Evolutionary conservation across 805 yeast genomes (phyloP), one percentile per base, ranked within the genome.

Genomic region (Brettanomyces nanus): DNA sequence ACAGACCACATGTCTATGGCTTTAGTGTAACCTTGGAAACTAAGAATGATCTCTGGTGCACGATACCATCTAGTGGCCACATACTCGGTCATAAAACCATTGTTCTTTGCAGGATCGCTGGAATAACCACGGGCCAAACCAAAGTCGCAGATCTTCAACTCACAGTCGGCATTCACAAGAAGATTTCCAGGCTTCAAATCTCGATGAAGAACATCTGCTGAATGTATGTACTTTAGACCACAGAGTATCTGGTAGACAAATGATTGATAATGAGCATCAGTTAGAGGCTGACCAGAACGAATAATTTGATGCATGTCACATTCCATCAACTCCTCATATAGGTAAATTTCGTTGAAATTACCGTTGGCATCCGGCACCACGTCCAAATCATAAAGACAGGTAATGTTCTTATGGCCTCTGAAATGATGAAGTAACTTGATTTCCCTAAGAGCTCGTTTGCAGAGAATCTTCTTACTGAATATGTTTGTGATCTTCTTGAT

Each of bases 21-120:
- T 63, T 86, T 89, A 5, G 97, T 85, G 60, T 90, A 90, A 42
- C 89, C 85, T 58, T 92, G 95, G 65, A 85, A 86, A 46, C 94
- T 81, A 39, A 92, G 69, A 87, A 92, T 90, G 61, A 92, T 87
- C 56, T 92, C 98, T 0, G 98, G 98, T 3, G 98, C 98, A 48
- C 98, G 70, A 61, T 92, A 92, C 98, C 98, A 92, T 58, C 98
- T 73, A 1, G 98, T 92, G 23, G 98, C 97, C 20, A 92, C 98
- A 56, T 92, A 92, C 59, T 90, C 97, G 1, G 98, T 92, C 68
- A 90, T 66, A 52, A 86, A 90, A n/a, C 95, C 97, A 23, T 84
- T 83, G 49, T 87, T 86, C 49, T 80, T 84, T 43, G 80, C 89
- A 1, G 87, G 84, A 52, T 80, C 81, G 42, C 77, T 77, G 7